Percentiles rank a stretch among this genome's conserved stretches.
phyloP scores from a whole-genome alignment of 257 asterid species.

The Salvia splendens region DNA sequence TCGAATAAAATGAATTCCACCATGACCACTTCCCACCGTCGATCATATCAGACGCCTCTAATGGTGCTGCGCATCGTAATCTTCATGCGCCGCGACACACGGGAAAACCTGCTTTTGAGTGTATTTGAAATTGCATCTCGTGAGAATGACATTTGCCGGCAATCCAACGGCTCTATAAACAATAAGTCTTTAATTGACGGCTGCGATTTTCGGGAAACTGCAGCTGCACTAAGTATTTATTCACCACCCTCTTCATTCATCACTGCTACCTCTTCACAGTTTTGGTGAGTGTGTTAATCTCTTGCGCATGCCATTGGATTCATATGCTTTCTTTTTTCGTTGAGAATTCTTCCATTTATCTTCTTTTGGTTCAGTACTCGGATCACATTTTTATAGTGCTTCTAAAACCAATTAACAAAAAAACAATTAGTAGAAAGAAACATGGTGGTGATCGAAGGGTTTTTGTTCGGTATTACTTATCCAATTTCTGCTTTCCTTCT shows the following conservation, averaged over 20 bases:
- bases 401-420: no score
- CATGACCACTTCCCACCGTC: conserved; percentile 27
- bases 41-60: conserved; percentile 38
- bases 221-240: conserved; percentile 41
- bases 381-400: background rate
- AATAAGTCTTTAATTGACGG: conserved; percentile 33
- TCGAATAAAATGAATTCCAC: no score
- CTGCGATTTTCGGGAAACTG: conserved; percentile 18
- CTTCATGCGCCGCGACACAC: conserved; percentile 29
- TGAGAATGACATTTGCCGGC: conserved; percentile 35
- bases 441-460: conserved; percentile 12
- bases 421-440: background rate
- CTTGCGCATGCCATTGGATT: no score
- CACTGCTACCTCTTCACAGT: conserved; percentile 27
- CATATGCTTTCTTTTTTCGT: background rate
- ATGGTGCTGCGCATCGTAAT: conserved; percentile 33
- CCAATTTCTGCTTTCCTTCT: background rate
- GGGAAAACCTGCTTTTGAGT: background rate
- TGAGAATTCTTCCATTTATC: background rate
- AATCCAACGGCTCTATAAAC: conserved; percentile 32
- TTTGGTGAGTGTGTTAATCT: conserved; percentile 35
- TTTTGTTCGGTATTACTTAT: conserved; percentile 20
- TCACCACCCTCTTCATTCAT: conserved; percentile 11
- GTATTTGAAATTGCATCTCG: conserved; percentile 19
- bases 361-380: background rate